These are phyloP conservation scores for Beauveria sp. DNA, from an alignment of 2,329 filamentous ascomycete genomes.

Conservation along the genomic window DNA sequence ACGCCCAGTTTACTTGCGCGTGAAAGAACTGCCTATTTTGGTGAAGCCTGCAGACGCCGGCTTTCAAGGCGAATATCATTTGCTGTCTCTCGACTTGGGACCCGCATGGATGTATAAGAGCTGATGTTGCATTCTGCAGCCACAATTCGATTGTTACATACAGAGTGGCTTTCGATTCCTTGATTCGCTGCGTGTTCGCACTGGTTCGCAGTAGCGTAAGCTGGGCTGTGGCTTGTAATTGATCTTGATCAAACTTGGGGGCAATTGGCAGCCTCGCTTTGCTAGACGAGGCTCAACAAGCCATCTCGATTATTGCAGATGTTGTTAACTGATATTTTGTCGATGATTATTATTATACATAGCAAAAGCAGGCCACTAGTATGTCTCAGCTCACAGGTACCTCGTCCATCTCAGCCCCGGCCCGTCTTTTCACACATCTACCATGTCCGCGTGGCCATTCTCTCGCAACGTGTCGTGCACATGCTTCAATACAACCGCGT, in stretches of 20 bases:
- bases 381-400: not conserved
- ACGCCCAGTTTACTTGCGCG: not conserved
- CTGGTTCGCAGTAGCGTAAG: not conserved
- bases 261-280: too few species aligned
- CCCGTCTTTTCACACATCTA: not conserved
- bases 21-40: not conserved
- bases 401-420: not conserved
- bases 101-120: too few species aligned
- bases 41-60: not conserved
- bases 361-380: too few species aligned
- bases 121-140: not conserved
- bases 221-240: too few species aligned
- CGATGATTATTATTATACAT: too few species aligned
- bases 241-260: too few species aligned
- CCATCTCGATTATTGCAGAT: too few species aligned
- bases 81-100: not conserved
- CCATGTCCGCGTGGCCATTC: slow-evolving; percentile 19
- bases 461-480: slow-evolving; percentile 67
- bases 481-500: slow-evolving; percentile 45
- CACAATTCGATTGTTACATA: not conserved
- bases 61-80: not conserved
- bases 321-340: too few species aligned
- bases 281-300: too few species aligned
- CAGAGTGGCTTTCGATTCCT: not conserved
- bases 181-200: not conserved